phyloP scores from a whole-genome alignment of 2,329 filamentous ascomycete species.

The Cladophialophora immunda region DNA sequence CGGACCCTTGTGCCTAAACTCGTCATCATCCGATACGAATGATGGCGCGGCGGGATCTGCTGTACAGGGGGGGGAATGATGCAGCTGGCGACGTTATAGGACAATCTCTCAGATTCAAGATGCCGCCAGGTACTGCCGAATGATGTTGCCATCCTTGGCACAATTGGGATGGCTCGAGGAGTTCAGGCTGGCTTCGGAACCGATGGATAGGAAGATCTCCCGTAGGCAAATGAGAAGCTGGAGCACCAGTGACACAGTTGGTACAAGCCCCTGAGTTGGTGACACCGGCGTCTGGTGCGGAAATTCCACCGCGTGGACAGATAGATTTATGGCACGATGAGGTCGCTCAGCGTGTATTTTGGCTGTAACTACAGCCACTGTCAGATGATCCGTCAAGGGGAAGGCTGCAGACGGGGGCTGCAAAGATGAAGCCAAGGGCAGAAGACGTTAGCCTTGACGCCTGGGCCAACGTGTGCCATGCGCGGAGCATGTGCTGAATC shows the following conservation, averaged over 20 bases:
- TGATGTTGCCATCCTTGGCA: slow-evolving; percentile 27
- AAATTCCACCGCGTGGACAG: background rate
- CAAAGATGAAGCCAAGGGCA: background rate
- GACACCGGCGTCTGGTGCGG: background rate
- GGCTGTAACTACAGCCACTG: background rate
- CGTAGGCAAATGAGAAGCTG: background rate
- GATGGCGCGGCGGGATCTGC: slow-evolving; percentile 6
- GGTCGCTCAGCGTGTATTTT: background rate
- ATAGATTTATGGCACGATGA: background rate
- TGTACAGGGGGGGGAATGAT: background rate
- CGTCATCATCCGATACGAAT: background rate
- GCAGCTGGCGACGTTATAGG: background rate
- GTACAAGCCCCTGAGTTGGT: background rate
- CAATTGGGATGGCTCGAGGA: background rate
- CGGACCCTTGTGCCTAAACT: background rate
- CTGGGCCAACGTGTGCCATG: slow-evolving; percentile 9
- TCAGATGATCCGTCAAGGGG: slow-evolving; percentile 18
- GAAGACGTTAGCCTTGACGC: background rate
- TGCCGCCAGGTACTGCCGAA: slow-evolving; percentile 18
- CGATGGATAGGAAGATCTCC: slow-evolving; percentile 3
- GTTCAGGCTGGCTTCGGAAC: slow-evolving; percentile 7
- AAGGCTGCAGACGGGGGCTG: background rate
- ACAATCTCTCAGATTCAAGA: background rate
- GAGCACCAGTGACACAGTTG: background rate
- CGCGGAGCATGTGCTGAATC: slow-evolving; percentile 11